Conservation (phyloP, 768 basidiomycete species). For the Sarcodon aspratus region DNA sequence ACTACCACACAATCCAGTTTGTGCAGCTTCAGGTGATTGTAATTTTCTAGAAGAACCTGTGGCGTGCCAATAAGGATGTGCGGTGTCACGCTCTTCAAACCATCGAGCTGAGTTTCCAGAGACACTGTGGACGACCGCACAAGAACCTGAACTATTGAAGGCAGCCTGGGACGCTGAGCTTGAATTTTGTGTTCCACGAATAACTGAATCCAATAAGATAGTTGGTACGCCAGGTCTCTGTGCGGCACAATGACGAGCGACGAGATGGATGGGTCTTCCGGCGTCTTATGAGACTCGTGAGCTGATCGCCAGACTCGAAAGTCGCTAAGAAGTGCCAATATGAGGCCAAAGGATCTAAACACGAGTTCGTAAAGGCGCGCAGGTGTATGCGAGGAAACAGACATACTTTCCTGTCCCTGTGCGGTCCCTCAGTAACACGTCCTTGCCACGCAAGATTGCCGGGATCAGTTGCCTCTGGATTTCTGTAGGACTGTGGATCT, state of each 20-base stretch:
- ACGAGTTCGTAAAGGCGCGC: not conserved
- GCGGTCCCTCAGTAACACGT: constrained; percentile 55
- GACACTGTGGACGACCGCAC: constrained; percentile 38
- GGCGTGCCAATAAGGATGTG: constrained; percentile 67
- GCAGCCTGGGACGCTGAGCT: constrained; percentile 14
- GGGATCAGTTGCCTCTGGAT: constrained; percentile 52
- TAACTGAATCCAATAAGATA: constrained; percentile 51
- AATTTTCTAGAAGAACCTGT: constrained; percentile 49
- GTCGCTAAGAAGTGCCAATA: constrained; percentile 55
- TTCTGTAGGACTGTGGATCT: constrained; percentile 42
- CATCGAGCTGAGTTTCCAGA: constrained; percentile 26
- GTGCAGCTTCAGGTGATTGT: constrained; percentile 30
- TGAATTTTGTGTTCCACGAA: constrained; percentile 18
- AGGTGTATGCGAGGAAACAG: not conserved
- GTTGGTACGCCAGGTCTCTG: constrained; percentile 58
- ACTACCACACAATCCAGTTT: constrained; percentile 50
- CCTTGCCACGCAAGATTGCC: constrained; percentile 41
- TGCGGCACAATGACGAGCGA: constrained; percentile 64
- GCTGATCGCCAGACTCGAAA: not conserved
- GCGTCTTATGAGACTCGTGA: constrained; percentile 3
- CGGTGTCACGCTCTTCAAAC: constrained; percentile 34
- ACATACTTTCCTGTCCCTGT: constrained; percentile 79
- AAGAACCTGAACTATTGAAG: constrained; percentile 45
- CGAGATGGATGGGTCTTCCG: constrained; percentile 25
- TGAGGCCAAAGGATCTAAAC: constrained; percentile 58